phyloP scores from a whole-genome alignment of 1,139 yeast genomes.

The Geotrichum macrosporum region DNA sequence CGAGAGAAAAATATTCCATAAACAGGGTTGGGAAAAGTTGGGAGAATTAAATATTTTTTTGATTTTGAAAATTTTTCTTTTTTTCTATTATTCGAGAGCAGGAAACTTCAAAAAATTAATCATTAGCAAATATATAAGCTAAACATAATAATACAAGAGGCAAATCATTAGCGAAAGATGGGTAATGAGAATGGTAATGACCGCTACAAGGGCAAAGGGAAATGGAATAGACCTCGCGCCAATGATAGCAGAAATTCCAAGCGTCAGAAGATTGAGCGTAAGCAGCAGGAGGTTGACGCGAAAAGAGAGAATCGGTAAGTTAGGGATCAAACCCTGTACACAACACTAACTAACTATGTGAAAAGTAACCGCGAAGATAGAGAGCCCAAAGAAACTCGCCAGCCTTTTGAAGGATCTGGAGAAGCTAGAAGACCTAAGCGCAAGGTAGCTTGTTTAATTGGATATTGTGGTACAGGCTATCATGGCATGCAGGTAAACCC shows the following conservation, averaged over 20 bases:
- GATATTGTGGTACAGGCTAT: conserved; percentile 97
- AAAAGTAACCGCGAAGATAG: conserved; percentile 12
- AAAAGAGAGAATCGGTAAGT: conserved; percentile 17
- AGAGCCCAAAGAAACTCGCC: conserved; percentile 11
- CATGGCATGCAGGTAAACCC: conserved; percentile 97
- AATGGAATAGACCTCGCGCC: conserved; percentile 24
- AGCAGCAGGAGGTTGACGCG: conserved; percentile 17
- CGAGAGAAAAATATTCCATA: conserved; percentile 1
- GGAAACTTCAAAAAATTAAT: too few relatives aligned
- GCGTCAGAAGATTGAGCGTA: conserved; percentile 19
- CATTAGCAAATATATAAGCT: too few relatives aligned
- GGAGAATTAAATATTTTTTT: conserved; percentile 1
- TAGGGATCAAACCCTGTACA: not conserved
- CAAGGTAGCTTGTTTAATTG: conserved; percentile 88
- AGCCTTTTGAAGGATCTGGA: conserved; percentile 18
- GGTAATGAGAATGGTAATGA: conserved; percentile 13
- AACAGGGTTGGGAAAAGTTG: conserved; percentile 10
- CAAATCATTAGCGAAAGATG: too few relatives aligned
- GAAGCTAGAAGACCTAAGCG: conserved; percentile 68
- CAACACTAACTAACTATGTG: not conserved
- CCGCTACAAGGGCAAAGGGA: conserved; percentile 21
- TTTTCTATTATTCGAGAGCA: too few relatives aligned
- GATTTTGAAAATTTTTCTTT: not conserved
- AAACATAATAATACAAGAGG: too few relatives aligned
- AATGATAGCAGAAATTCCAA: conserved; percentile 21